Evolutionary conservation across 768 basidiomycete genomes (phyloP), one percentile per base, ranked within the genome.

Genomic region (Dacryopinax spathularia): DNA sequence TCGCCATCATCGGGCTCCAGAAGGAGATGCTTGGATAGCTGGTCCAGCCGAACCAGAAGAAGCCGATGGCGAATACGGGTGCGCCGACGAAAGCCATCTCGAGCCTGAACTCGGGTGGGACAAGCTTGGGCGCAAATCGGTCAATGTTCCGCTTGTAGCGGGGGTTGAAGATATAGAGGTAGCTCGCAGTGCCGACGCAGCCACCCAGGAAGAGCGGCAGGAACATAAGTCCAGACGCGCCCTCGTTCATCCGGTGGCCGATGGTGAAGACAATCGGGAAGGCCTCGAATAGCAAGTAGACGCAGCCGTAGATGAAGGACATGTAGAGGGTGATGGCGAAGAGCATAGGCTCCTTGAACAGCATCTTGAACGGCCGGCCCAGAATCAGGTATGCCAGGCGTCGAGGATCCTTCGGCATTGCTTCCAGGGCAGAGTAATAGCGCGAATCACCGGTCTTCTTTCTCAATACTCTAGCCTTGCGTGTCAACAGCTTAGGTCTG

Each of bases 371-470:
- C 0, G 86, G 85, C 0, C 84, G 78, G 65, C 78, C 77, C 35
- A 87, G 67, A 0, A 84, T 85, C 34, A 84, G 79, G 61, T 81
- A 75, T 25, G 84, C 22, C 27, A 7, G 70, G 67, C 27, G 31
- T 10, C 34, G 33, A 16, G 62, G 65, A 2, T 70, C 70, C 66
- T 70, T 72, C 1, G 62, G 44, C 9, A 69, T 69, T 3, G 29
- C 20, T 20, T 72, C 63, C 68, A 70, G 65, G n/a, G 72, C 72
- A 0, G 75, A 75, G 66, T 72, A 75, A 64, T 70, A 76, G 34
- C 69, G 61, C 12, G 68, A 41, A 37, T 75, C 71, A 12, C 72
- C 73, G 9, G 75, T 74, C 61, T 73, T 72, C 65, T 73, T 73
- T 12, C 74, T 62, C 25, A 76, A 62, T 18, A 67, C 65, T 61